Conservation (phyloP, 192 early-diverging fungal genomes). For the Jimgerdemannia lactiflua region DNA sequence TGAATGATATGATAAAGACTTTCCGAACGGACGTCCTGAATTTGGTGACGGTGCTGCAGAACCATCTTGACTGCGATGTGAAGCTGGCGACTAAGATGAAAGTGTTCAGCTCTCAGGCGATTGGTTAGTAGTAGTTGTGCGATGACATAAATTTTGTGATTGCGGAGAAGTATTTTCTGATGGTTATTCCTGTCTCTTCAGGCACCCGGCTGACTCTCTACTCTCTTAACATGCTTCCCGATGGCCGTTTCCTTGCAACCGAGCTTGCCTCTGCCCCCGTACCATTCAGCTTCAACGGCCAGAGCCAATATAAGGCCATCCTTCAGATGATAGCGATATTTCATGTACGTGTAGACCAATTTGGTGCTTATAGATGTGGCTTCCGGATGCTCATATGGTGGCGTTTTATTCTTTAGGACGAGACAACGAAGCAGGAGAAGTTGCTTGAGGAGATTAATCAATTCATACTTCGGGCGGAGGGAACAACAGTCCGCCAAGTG, state of each 20-base stretch:
- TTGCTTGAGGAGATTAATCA: slow-evolving; percentile 8
- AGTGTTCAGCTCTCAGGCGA: slow-evolving; percentile 1
- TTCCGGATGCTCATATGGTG: slow-evolving; percentile 3
- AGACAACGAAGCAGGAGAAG: slow-evolving; percentile 9
- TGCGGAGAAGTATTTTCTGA: no score
- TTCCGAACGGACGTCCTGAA: slow-evolving; percentile 5
- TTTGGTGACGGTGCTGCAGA: slow-evolving; percentile 7
- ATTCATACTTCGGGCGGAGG: not conserved
- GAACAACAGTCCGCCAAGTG: slow-evolving; percentile 2
- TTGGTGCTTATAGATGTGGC: not conserved
- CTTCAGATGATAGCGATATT: slow-evolving; percentile 15
- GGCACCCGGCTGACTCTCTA: slow-evolving; percentile 14
- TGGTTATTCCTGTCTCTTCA: no score
- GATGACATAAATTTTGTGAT: no score
- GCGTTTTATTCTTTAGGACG: slow-evolving; percentile 13
- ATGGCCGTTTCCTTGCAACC: slow-evolving; percentile 6
- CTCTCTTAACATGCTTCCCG: slow-evolving; percentile 14
- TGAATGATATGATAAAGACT: slow-evolving; percentile 5
- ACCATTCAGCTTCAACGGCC: slow-evolving; percentile 15
- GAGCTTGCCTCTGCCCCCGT: slow-evolving; percentile 6
- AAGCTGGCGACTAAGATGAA: slow-evolving; percentile 12
- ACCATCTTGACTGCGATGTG: slow-evolving; percentile 16
- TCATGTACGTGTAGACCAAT: slow-evolving; percentile 6
- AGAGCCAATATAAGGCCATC: slow-evolving; percentile 6
- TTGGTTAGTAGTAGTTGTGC: slow-evolving; percentile 10